Conservation (phyloP, 306 rosid genomes). For the Trichosanthes cucumerina region DNA sequence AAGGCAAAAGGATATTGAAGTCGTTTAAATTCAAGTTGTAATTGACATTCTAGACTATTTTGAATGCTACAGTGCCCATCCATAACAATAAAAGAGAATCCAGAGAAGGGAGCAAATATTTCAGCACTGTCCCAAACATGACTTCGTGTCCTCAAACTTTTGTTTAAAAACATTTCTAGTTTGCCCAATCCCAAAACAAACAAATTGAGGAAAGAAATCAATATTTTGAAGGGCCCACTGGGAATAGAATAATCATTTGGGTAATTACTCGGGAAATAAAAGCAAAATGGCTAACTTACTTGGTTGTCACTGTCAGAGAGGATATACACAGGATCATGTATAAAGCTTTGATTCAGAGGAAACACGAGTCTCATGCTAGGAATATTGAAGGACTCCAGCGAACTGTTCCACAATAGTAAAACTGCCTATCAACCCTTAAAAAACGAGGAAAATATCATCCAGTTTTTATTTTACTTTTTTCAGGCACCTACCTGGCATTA, state of each 20-base stretch:
- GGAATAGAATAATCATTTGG: background rate
- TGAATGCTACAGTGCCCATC: background rate
- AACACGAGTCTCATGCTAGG: constrained; percentile 33
- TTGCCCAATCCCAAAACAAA: background rate
- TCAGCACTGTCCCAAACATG: background rate
- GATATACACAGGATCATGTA: constrained; percentile 26
- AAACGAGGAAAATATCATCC: constrained; percentile 7
- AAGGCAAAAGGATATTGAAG: background rate
- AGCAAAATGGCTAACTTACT: constrained; percentile 17
- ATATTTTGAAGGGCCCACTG: background rate
- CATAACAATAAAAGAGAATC: background rate
- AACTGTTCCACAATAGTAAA: constrained; percentile 25
- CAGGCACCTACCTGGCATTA: constrained; percentile 29
- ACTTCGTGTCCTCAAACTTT: background rate
- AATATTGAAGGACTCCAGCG: constrained; percentile 21
- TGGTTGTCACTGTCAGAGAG: constrained; percentile 1
- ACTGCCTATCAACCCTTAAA: constrained; percentile 13
- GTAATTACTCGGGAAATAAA: background rate
- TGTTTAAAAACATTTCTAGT: background rate
- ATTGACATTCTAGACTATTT: background rate
- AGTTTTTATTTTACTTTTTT: background rate
- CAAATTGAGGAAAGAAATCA: background rate
- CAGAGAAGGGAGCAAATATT: background rate
- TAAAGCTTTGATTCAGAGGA: constrained; percentile 32
- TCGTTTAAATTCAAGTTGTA: background rate